These are phyloP conservation scores for Plasmodium relictum DNA, from an alignment of 169 alveolate genomes.

Conservation along the genomic window DNA sequence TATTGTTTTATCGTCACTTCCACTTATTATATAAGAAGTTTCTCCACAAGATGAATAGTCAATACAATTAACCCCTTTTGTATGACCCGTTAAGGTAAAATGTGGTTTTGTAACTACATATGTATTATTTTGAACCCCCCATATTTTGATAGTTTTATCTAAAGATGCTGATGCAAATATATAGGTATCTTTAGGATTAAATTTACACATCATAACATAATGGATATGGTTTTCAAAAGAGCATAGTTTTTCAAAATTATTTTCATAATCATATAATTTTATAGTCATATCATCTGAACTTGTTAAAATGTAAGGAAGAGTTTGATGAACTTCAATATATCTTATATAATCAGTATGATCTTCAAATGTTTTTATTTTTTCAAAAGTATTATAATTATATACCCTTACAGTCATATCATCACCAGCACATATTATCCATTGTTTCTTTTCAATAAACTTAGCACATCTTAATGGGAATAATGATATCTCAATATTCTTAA, in stretches of 20 bases:
- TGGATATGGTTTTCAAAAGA: slow-evolving; percentile 97
- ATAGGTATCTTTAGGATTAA: slow-evolving; percentile 97
- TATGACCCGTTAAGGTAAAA: slow-evolving; percentile 97
- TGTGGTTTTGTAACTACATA: slow-evolving; percentile 91
- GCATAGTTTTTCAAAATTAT: slow-evolving; percentile 93
- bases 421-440: slow-evolving; percentile 96
- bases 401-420: slow-evolving; percentile 95
- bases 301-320: slow-evolving; percentile 94
- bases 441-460: slow-evolving; percentile 95
- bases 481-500: slow-evolving; percentile 95
- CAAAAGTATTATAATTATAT: slow-evolving; percentile 97
- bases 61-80: slow-evolving; percentile 98
- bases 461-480: slow-evolving; percentile 96
- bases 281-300: slow-evolving; percentile 98
- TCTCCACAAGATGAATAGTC: slow-evolving; percentile 88
- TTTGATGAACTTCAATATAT: slow-evolving; percentile 96
- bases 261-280: slow-evolving; percentile 96
- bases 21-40: slow-evolving; percentile 96
- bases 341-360: slow-evolving; percentile 99
- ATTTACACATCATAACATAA: slow-evolving; percentile 97
- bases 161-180: slow-evolving; percentile 97
- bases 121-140: slow-evolving; percentile 90
- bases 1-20: slow-evolving; percentile 97
- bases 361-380: slow-evolving; percentile 93
- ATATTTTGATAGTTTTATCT: slow-evolving; percentile 95